A percentile compares a stretch with the other conserved stretches of the same genome.
phyloP scores from a whole-genome alignment of 2,329 filamentous ascomycete genomes.

The Rugonectria rugulosa region DNA sequence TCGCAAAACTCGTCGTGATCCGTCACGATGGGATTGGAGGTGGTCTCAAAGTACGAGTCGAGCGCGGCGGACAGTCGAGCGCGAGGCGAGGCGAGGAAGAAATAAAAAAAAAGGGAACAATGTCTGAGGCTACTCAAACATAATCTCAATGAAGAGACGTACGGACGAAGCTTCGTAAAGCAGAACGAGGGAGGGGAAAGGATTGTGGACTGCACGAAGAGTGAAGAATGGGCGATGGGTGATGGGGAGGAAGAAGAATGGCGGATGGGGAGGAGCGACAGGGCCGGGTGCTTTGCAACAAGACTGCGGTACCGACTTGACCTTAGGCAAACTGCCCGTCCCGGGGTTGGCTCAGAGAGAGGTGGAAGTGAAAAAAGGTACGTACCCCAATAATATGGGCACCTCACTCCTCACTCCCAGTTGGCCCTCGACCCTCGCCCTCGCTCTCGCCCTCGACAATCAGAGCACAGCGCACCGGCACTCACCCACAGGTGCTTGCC shows the following conservation, averaged over 20 bases:
- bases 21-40: conserved; percentile 38
- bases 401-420: no score
- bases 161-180: conserved; percentile 25
- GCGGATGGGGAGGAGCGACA: conserved; percentile 48
- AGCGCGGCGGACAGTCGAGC: conserved; percentile 33
- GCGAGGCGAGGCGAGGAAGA: conserved; percentile 17
- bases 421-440: conserved; percentile 31
- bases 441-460: conserved; percentile 17
- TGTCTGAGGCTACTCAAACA: conserved; percentile 38
- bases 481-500: conserved; percentile 7
- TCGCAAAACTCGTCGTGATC: conserved; percentile 43
- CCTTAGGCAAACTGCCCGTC: conserved; percentile 31
- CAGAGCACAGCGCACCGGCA: conserved; percentile 12
- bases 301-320: conserved; percentile 41
- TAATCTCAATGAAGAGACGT: conserved; percentile 31
- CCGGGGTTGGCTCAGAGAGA: conserved; percentile 38
- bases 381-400: conserved; percentile 37
- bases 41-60: conserved; percentile 35
- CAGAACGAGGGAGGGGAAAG: conserved; percentile 31
- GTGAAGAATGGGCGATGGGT: conserved; percentile 44
- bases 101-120: conserved; percentile 23
- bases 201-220: conserved; percentile 46
- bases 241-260: conserved; percentile 43
- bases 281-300: conserved; percentile 42
- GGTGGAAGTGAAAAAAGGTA: conserved; percentile 29